Conservation (phyloP, 2,329 filamentous ascomycete species). For the Lizonia empirigonia region DNA sequence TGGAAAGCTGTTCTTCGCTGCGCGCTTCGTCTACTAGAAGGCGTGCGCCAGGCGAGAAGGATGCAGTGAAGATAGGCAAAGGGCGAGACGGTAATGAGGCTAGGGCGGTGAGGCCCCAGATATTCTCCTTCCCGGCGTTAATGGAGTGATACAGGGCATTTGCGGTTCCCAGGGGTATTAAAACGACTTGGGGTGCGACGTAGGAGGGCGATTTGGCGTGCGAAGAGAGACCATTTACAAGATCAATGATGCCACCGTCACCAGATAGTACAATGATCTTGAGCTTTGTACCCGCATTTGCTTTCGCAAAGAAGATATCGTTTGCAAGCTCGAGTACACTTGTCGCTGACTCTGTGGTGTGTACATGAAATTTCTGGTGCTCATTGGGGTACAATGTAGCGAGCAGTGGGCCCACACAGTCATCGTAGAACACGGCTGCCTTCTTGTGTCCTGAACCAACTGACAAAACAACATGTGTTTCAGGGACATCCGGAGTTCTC, state of each 20-base stretch:
- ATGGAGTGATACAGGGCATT: constrained; percentile 57
- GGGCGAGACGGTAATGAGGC: constrained; percentile 41
- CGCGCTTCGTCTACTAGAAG: constrained; percentile 52
- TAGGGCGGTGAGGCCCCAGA: constrained; percentile 50
- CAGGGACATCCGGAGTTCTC: constrained; percentile 11
- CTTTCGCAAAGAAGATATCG: constrained; percentile 55
- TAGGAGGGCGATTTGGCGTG: constrained; percentile 31
- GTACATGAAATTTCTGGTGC: constrained; percentile 55
- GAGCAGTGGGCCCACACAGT: constrained; percentile 51
- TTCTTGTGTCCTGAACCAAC: constrained; percentile 52
- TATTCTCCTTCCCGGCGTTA: constrained; percentile 46
- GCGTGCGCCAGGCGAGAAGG: constrained; percentile 53
- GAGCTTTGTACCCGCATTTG: constrained; percentile 50
- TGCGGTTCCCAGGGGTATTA: constrained; percentile 60
- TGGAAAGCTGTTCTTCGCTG: constrained; percentile 47
- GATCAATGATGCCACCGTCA: constrained; percentile 83
- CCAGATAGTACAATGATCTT: constrained; percentile 80
- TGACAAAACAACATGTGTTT: constrained; percentile 54
- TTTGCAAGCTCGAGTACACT: constrained; percentile 69
- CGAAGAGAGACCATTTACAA: constrained; percentile 70
- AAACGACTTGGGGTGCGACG: constrained; percentile 60
- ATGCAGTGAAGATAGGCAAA: constrained; percentile 52
- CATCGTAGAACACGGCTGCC: constrained; percentile 49
- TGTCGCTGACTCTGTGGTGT: constrained; percentile 67
- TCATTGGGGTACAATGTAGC: constrained; percentile 46